Percentiles rank a stretch among this genome's conserved stretches.
Conservation (phyloP, 345 rosid genomes). For the Camelina hispida region DNA sequence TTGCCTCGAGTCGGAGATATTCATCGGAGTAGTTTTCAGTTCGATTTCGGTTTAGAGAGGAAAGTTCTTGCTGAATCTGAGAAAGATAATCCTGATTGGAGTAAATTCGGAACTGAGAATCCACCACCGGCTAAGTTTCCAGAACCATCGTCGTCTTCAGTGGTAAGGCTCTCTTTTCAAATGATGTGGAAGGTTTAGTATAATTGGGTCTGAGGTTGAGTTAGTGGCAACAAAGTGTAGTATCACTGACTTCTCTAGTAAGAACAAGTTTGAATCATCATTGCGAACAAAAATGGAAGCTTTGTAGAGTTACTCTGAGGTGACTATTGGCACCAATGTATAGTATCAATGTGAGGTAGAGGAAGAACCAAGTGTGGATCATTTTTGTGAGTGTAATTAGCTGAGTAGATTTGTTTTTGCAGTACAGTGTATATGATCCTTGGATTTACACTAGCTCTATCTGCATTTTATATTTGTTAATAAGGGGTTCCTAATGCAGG, state of each 20-base stretch:
- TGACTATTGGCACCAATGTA: background rate
- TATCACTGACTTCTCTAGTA: background rate
- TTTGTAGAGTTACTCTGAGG: background rate
- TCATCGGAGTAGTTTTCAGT: conserved; percentile 78
- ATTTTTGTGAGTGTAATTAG: background rate
- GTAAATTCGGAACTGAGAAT: conserved; percentile 67
- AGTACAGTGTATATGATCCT: conserved; percentile 13
- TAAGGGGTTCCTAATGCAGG: conserved; percentile 50
- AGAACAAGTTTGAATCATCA: conserved; percentile 2
- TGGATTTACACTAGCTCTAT: background rate
- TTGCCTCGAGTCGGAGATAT: conserved; percentile 63
- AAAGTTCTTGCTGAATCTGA: conserved; percentile 74
- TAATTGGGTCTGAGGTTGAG: background rate
- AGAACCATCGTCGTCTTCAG: conserved; percentile 53
- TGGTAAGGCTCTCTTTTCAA: conserved; percentile 43
- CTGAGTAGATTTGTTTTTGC: background rate
- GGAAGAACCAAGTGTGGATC: conserved; percentile 1
- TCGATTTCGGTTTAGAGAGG: conserved; percentile 75
- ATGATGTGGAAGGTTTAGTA: background rate
- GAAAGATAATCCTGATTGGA: conserved; percentile 75
- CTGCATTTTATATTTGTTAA: background rate
- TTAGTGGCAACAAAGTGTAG: background rate
- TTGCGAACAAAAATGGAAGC: background rate
- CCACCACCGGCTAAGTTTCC: conserved; percentile 56
- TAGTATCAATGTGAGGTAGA: conserved; percentile 2